Conservation (phyloP, 257 asterid species). For the Lavandula angustifolia region DNA sequence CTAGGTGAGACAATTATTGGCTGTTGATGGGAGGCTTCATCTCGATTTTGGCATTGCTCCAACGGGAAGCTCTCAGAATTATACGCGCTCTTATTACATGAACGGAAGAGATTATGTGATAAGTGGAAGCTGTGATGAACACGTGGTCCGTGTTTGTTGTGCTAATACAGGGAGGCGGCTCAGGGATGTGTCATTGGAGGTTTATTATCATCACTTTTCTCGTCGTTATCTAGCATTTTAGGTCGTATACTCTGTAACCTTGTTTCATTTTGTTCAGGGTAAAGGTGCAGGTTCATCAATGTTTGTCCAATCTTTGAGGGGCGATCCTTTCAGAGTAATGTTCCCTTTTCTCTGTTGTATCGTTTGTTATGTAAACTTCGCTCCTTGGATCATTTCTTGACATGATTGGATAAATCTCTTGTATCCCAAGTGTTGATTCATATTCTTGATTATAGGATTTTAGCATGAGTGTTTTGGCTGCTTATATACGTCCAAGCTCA, state of each 20-base stretch:
- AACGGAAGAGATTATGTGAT: constrained; percentile 86
- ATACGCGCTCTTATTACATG: constrained; percentile 92
- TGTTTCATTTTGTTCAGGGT: constrained; percentile 52
- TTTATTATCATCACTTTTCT: constrained; percentile 12
- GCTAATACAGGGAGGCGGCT: constrained; percentile 94
- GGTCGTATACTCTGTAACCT: constrained; percentile 12
- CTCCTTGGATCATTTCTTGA: no score
- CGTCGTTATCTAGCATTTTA: constrained; percentile 12
- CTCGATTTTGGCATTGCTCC: constrained; percentile 71
- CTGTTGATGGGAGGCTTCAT: constrained; percentile 91
- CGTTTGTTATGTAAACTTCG: neutral
- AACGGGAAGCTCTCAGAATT: constrained; percentile 86
- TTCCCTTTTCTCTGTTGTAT: constrained; percentile 17
- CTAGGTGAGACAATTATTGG: constrained; percentile 89
- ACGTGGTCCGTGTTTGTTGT: constrained; percentile 82
- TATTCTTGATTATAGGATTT: constrained; percentile 63
- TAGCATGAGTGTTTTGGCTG: constrained; percentile 84
- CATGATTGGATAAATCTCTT: no score
- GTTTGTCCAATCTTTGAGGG: constrained; percentile 94
- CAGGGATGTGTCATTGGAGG: constrained; percentile 85
- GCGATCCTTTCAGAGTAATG: constrained; percentile 89
- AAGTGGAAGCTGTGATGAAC: constrained; percentile 98
- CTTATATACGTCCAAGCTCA: constrained; percentile 80
- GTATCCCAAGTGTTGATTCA: constrained; percentile 14
- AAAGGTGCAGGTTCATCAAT: constrained; percentile 84